Evolutionary conservation across 1,284 basidiomycete genomes (phyloP), one percentile per base, ranked within the genome.

Genomic region (Ustilago sp.): DNA sequence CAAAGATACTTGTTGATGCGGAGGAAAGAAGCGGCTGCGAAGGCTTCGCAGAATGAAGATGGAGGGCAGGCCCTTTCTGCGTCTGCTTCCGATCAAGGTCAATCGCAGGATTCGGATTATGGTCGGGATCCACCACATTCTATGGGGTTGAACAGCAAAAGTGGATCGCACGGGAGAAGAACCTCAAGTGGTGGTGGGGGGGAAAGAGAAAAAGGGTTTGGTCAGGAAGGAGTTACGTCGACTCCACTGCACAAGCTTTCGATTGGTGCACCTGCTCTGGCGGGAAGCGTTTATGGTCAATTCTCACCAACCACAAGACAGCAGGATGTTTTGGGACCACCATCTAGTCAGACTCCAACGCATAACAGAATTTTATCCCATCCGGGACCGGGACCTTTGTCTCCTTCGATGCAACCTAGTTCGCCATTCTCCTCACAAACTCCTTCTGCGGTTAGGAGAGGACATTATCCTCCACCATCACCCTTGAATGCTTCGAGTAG

Each of bases 1-100:
- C 84, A 86, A 71, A 76, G 84, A 35, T 84, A 83, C 59, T 59
- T 86, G 62, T 74, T 86, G n/a, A 84, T 86, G 83, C 71, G 84
- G 35, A 68, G 84, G 45, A 86, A 86, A 36, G 83, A 84, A 52
- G 83, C 83, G 3, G 79, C 81, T 4, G 80, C 80, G 12, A 74
- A 74, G 41, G 72, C 76, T 31, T 50, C 48, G 2, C 66, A 71
- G 41, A 65, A 58, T 8, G 68, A 72, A 13, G 63, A 59, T 32
- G 69, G 69, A 11, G 75, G 69, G 13, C 63, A 65, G 8, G 63
- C 60, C 8, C 52, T 73, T 7, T 77, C 70, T 13, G 70, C 75
- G 3, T 77, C 75, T 9, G 75, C 75, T 0, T 77, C 75, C 17
- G 75, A 77, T 47, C 75, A 74, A 38, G 43, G 43, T 19, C 75